Conservation (phyloP, 2,329 filamentous ascomycete genomes). For the Hymenoscyphus repandus region DNA sequence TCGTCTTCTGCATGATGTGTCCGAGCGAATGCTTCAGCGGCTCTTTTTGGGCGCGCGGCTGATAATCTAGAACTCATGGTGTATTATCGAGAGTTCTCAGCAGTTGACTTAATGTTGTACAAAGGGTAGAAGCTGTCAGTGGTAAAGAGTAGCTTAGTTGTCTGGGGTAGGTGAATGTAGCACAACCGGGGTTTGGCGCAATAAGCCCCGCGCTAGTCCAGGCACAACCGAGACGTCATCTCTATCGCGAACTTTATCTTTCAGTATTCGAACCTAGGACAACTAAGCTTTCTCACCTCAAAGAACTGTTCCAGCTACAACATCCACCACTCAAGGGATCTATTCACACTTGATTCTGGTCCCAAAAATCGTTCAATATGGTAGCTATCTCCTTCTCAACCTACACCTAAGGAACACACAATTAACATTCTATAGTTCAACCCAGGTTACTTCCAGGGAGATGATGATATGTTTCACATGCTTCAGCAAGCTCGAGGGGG, state of each 20-base stretch:
- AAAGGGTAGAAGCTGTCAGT: neutral
- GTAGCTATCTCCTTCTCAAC: neutral
- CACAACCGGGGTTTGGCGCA: conserved; percentile 7
- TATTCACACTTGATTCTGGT: too few species aligned
- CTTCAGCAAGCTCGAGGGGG: conserved; percentile 23
- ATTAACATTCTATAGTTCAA: conserved; percentile 22
- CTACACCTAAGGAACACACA: neutral
- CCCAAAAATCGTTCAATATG: neutral
- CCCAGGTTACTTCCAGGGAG: conserved; percentile 22
- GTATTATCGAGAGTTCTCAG: neutral
- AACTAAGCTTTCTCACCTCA: too few species aligned
- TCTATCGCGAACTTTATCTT: too few species aligned
- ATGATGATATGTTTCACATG: conserved; percentile 30
- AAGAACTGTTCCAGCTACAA: too few species aligned
- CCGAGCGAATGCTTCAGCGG: conserved; percentile 74
- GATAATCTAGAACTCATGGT: conserved; percentile 49
- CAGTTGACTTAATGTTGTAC: neutral
- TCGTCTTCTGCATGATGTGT: conserved; percentile 59
- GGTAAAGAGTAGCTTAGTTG: too few species aligned
- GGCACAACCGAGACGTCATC: conserved; percentile 20
- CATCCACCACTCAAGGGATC: too few species aligned
- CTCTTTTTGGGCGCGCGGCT: conserved; percentile 75
- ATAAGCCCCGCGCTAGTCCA: conserved; percentile 6
- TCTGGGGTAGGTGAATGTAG: too few species aligned
- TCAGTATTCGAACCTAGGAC: too few species aligned